Evolutionary conservation across 176 grass and related monocot genomes (phyloP).

Genomic region (Triticum aestivum): IWGSC_CS_RefSeq_v2.1 NC_057810.1:537915283-537915782

Average conservation of each 20-base stretch:
- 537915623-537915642: too few relatives aligned
- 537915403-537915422: neutral
- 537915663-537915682: too few relatives aligned
- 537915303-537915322: neutral
- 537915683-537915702: too few relatives aligned
- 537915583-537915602: too few relatives aligned
- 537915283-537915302: neutral
- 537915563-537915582: too few relatives aligned
- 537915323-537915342: neutral
- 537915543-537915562: too few relatives aligned
- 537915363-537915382: constrained; percentile 2
- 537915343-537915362: neutral
- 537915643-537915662: too few relatives aligned
- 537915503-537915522: neutral
- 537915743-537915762: too few relatives aligned
- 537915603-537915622: too few relatives aligned
- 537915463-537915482: neutral
- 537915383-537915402: neutral
- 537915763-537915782: too few relatives aligned
- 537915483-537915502: neutral
- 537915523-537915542: neutral
- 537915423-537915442: neutral
- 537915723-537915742: too few relatives aligned
- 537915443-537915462: neutral
- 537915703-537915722: too few relatives aligned